Percentiles rank a stretch among this genome's conserved stretches.
Evolutionary conservation across 2,329 filamentous ascomycete species (phyloP).

Genomic region (Ceratocystis destructans): DNA sequence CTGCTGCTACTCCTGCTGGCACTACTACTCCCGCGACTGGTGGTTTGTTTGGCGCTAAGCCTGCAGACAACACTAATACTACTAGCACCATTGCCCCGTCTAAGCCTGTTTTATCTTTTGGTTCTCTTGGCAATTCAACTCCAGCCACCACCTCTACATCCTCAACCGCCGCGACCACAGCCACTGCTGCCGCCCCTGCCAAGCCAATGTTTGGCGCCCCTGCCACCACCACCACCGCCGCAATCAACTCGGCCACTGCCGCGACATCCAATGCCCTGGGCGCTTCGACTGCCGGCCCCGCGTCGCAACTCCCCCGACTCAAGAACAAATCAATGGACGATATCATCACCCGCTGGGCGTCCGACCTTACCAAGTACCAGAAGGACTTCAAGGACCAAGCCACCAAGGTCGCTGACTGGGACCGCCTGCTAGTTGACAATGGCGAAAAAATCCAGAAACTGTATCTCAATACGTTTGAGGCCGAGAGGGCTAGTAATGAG

Average conservation of each 20-base stretch:
- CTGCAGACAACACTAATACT: constrained; percentile 26
- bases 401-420: constrained; percentile 76
- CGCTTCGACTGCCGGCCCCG: constrained; percentile 65
- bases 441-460: constrained; percentile 89
- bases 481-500: constrained; percentile 81
- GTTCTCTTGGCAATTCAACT: constrained; percentile 29
- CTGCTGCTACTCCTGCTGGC: neutral
- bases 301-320: constrained; percentile 73
- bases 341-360: constrained; percentile 93
- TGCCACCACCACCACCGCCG: constrained; percentile 12
- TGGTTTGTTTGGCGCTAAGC: constrained; percentile 32
- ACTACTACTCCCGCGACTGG: neutral
- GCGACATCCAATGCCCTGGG: constrained; percentile 37
- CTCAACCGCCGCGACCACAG: constrained; percentile 4
- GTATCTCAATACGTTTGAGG: constrained; percentile 83
- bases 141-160: constrained; percentile 21
- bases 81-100: constrained; percentile 19
- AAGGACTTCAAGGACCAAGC: constrained; percentile 92
- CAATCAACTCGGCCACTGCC: constrained; percentile 20
- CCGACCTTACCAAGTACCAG: constrained; percentile 88
- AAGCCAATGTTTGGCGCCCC: constrained; percentile 18
- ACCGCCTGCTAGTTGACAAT: constrained; percentile 83
- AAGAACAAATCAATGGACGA: constrained; percentile 99
- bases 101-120: constrained; percentile 27
- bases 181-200: constrained; percentile 4